phyloP scores from a whole-genome alignment of 345 rosid species.

The Citrus mangshanensis region DNA sequence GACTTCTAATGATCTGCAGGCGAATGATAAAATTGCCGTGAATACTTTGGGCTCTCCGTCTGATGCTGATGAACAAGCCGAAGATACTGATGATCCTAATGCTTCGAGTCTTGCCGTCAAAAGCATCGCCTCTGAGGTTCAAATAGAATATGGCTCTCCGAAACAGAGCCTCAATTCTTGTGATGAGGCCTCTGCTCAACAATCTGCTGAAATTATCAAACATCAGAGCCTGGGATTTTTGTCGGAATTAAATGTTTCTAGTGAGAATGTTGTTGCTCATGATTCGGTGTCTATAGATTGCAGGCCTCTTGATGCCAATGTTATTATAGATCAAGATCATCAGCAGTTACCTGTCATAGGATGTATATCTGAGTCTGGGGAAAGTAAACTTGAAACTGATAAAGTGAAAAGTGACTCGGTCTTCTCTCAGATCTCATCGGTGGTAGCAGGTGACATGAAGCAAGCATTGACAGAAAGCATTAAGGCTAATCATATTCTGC shows the following conservation, averaged over 20 bases:
- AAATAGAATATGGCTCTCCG: constrained; percentile 1
- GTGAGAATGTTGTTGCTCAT: neutral
- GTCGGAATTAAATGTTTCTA: neutral
- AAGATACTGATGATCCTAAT: neutral
- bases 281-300: neutral
- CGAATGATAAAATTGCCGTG: neutral
- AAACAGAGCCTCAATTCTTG: neutral
- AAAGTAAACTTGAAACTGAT: neutral
- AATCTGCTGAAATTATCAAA: neutral
- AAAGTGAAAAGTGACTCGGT: neutral
- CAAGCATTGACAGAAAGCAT: neutral
- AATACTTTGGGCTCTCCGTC: neutral
- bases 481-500: neutral
- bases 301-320: neutral
- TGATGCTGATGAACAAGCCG: neutral
- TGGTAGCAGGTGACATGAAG: neutral
- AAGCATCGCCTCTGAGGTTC: constrained; percentile 1
- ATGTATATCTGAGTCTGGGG: neutral
- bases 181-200: constrained; percentile 2
- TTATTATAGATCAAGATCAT: neutral
- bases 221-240: constrained; percentile 5
- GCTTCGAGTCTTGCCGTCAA: neutral
- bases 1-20: constrained; percentile 9
- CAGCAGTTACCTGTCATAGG: neutral
- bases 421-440: neutral